These are phyloP conservation scores for Albophoma yamanashiensis DNA, from an alignment of 2,329 filamentous ascomycete species.

Conservation along the genomic window DNA sequence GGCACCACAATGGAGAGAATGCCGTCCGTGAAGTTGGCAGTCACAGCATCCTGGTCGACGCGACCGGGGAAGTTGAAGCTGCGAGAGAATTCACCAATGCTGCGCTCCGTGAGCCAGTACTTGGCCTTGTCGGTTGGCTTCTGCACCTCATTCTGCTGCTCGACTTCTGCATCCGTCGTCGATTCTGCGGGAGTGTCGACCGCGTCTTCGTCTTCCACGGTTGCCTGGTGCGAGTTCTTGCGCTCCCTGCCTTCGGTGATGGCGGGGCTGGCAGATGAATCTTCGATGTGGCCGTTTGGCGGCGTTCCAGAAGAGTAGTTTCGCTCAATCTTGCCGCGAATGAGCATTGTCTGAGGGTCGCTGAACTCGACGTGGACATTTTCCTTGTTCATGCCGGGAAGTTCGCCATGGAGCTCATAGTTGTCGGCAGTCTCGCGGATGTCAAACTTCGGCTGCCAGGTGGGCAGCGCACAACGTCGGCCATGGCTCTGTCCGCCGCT, in stretches of 20 bases:
- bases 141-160: constrained; percentile 11
- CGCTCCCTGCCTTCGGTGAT: constrained; percentile 28
- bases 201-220: constrained; percentile 51
- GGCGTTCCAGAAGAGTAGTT: constrained; percentile 45
- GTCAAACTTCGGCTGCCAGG: constrained; percentile 71
- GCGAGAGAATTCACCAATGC: constrained; percentile 55
- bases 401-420: constrained; percentile 73
- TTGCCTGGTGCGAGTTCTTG: constrained; percentile 41
- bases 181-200: constrained; percentile 14
- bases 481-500: constrained; percentile 12
- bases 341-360: constrained; percentile 60
- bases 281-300: constrained; percentile 36
- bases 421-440: constrained; percentile 56
- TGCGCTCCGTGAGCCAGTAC: constrained; percentile 64
- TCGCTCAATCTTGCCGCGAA: constrained; percentile 61
- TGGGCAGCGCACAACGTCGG: constrained; percentile 24
- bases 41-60: constrained; percentile 52
- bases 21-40: constrained; percentile 53
- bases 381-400: constrained; percentile 65
- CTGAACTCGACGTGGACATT: constrained; percentile 70
- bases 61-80: constrained; percentile 57
- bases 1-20: constrained; percentile 54
- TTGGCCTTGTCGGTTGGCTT: constrained; percentile 34
- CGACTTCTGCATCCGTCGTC: constrained; percentile 9
- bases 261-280: constrained; percentile 21